Evolutionary conservation across 352 stramenopile genomes (phyloP), one percentile per base, ranked within the genome.

Genomic region (Phytophthora litchii): DNA sequence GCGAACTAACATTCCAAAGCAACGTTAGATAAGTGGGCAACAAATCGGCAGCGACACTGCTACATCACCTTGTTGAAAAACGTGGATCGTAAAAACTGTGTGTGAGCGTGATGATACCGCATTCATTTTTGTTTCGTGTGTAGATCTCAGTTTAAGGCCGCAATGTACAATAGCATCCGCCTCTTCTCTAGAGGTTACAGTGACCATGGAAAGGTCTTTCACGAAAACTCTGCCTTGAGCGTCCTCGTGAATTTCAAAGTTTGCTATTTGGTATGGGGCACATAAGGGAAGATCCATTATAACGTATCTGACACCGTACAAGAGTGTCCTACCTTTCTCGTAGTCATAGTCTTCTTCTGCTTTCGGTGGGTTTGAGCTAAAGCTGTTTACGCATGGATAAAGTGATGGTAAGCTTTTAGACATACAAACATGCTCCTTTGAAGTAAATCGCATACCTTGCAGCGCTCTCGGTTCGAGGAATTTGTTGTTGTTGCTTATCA

Each of bases 171-270:
- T 81, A 10, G 79, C 78, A 41, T 92, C 83, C 0, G 88, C 91
- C 50, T 97, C 89, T 59, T 95, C 79, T 0, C 88, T 78, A 1
- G 77, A 89, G 0, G 77, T 88, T n/a, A 98, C 92, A 0, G 89
- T 93, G 10, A 97, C 89, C 74, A 96, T 88, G 1, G 89, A 83
- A 13, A 98, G 60, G 32, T 97, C 91, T 63, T 97, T 97, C n/a
- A 98, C 90, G 40, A 96, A 97, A 19, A 98, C 92, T 19, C 92
- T 84, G 1, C 92, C 92, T 55, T 96, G 83, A 5, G 85, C 81
- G 53, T 98, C 93, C 59, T 98, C 93, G 45, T 96, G 90, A 31
- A 98, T 97, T 57, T 97, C 88, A 45, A 95, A 95, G 50, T 91
- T 92, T 47, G 89, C 90, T 80, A n/a, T n/a, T n/a, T n/a, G n/a